Evolutionary conservation across 352 stramenopile species (phyloP).

Genomic region (Pythium inflatum): DNA sequence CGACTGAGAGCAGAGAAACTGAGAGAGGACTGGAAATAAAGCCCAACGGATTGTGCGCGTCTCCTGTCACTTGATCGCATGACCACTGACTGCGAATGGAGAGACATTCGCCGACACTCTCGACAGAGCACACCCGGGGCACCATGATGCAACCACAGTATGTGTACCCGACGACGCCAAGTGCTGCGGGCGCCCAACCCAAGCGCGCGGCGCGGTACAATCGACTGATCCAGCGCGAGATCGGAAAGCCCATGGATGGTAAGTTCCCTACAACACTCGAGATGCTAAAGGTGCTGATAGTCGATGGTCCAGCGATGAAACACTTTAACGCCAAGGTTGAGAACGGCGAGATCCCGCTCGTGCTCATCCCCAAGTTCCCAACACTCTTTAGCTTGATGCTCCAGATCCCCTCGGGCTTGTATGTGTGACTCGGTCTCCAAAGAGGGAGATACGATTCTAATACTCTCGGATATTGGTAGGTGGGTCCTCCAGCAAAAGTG

Average conservation of each 20-base stretch:
- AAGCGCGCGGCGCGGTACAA: conserved; percentile 40
- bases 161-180: no score
- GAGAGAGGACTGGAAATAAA: no score
- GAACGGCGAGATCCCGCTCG: conserved; percentile 65
- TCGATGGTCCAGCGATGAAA: conserved; percentile 38
- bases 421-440: neutral
- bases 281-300: no score
- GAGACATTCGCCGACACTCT: neutral
- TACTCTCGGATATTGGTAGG: neutral
- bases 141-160: conserved; percentile 28
- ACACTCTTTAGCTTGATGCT: conserved; percentile 54
- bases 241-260: conserved; percentile 58
- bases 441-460: neutral
- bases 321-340: conserved; percentile 52
- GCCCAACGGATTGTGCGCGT: no score
- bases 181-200: neutral
- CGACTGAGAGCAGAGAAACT: no score
- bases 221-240: conserved; percentile 58
- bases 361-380: conserved; percentile 63
- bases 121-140: neutral
- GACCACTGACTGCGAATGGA: no score
- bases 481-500: conserved; percentile 88
- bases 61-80: no score
- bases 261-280: no score
- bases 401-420: conserved; percentile 63